These are phyloP conservation scores for Trichoderma polysporum DNA, from an alignment of 2,329 filamentous ascomycete species.

Conservation along the genomic window DNA sequence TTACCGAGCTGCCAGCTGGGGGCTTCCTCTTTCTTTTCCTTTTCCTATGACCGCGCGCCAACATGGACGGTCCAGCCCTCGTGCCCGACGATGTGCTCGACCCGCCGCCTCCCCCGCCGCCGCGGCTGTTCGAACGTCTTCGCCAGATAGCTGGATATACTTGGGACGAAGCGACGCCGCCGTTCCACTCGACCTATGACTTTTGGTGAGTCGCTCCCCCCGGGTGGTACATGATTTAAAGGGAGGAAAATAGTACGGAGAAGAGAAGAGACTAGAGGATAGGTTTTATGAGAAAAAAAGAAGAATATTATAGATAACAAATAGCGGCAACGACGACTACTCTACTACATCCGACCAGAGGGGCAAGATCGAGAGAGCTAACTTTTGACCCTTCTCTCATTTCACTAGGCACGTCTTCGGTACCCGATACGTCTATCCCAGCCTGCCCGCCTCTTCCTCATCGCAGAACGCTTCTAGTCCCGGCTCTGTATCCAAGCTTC, in stretches of 20 bases:
- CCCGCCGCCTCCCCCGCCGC: conserved; percentile 63
- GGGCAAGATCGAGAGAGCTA: neutral
- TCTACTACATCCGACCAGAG: neutral
- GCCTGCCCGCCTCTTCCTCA: conserved; percentile 48
- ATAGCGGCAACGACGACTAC: neutral
- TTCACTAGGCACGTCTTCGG: conserved; percentile 63
- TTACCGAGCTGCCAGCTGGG: conserved; percentile 18
- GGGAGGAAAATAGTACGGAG: neutral
- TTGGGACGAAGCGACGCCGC: conserved; percentile 66
- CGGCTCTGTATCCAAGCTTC: conserved; percentile 43
- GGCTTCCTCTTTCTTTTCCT: neutral
- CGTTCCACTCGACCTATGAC: conserved; percentile 73
- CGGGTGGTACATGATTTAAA: neutral
- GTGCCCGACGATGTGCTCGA: conserved; percentile 56
- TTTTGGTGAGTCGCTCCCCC: conserved; percentile 63
- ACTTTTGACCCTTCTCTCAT: neutral
- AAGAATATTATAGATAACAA: neutral
- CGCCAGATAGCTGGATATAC: conserved; percentile 71
- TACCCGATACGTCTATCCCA: conserved; percentile 56
- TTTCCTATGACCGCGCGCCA: conserved; percentile 30
- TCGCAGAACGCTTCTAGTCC: conserved; percentile 46
- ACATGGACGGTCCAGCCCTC: conserved; percentile 53
- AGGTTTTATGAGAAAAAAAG: neutral
- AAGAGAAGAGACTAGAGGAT: neutral
- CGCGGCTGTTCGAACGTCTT: conserved; percentile 70